phyloP scores from a whole-genome alignment of 139 green algal genomes.

The Asterochloris sp. region DNA sequence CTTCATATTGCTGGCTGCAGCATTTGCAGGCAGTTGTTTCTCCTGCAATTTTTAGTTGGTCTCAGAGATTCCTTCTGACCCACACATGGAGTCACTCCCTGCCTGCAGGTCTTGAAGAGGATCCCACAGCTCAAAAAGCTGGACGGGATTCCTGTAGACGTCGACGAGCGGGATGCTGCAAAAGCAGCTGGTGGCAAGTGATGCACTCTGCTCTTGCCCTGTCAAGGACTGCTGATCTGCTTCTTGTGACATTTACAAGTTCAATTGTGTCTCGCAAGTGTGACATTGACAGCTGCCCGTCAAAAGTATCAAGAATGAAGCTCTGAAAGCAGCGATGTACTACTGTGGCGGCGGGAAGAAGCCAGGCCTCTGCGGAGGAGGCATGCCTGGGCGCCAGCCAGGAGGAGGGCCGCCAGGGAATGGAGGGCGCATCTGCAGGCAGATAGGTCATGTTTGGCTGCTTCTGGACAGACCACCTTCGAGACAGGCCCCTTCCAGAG shows the following conservation, averaged over 20 bases:
- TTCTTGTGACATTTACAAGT: background rate
- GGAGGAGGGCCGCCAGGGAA: constrained; percentile 16
- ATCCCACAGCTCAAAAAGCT: constrained; percentile 89
- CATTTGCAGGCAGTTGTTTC: background rate
- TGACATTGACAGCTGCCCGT: background rate
- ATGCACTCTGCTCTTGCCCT: background rate
- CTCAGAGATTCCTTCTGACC: background rate
- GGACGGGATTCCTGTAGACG: constrained; percentile 82
- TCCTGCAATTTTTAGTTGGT: no score
- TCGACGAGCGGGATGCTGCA: constrained; percentile 76
- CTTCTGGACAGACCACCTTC: background rate
- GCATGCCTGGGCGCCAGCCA: constrained; percentile 17
- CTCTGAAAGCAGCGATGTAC: no score
- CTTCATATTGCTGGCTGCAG: background rate
- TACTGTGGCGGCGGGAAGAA: constrained; percentile 16
- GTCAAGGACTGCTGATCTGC: background rate
- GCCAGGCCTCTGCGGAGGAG: constrained; percentile 8
- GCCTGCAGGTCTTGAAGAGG: constrained; percentile 68
- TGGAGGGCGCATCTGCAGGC: constrained; percentile 20
- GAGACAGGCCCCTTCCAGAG: no score
- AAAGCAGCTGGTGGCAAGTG: constrained; percentile 9
- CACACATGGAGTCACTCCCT: background rate
- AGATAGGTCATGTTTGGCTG: background rate
- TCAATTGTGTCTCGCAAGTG: background rate
- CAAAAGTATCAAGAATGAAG: background rate